Conservation (phyloP, 2,329 filamentous ascomycete genomes). For the Penicillium sp. region DNA sequence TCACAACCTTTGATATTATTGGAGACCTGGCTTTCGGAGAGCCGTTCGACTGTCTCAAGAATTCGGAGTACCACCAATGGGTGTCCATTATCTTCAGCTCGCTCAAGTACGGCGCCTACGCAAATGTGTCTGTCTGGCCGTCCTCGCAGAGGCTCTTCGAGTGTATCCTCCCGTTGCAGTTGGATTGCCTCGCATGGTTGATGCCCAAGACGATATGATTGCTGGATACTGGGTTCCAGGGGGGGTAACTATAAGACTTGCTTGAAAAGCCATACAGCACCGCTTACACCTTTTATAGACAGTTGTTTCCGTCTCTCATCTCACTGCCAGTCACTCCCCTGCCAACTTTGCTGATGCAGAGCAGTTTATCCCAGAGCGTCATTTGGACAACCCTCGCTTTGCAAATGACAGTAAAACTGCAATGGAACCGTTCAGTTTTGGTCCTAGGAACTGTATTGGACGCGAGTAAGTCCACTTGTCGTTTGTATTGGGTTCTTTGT, state of each 20-base stretch:
- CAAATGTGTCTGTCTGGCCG: conserved; percentile 32
- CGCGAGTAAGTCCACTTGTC: conserved; percentile 9
- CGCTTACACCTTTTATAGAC: conserved; percentile 30
- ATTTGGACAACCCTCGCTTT: conserved; percentile 29
- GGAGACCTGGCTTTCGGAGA: conserved; percentile 34
- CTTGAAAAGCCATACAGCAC: not conserved
- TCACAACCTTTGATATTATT: conserved; percentile 34
- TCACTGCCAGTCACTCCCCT: conserved; percentile 39
- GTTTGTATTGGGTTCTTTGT: not conserved
- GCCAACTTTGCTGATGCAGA: conserved; percentile 13
- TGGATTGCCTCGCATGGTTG: conserved; percentile 23
- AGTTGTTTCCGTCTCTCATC: conserved; percentile 44
- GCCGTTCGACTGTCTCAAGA: conserved; percentile 29
- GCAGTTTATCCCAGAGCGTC: conserved; percentile 21
- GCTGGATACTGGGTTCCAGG: conserved; percentile 21
- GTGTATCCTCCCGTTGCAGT: conserved; percentile 35
- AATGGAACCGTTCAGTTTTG: conserved; percentile 50
- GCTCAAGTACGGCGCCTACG: conserved; percentile 3
- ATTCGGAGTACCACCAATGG: conserved; percentile 26
- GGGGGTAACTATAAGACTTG: conserved; percentile 11
- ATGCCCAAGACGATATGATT: conserved; percentile 17
- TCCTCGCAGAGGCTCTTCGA: conserved; percentile 43
- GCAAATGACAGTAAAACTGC: conserved; percentile 43
- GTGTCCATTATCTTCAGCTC: conserved; percentile 16
- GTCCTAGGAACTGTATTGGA: conserved; percentile 51